Base-by-base conservation (phyloP, 176 grass and related monocot species). In the Paspalum notatum region DNA sequence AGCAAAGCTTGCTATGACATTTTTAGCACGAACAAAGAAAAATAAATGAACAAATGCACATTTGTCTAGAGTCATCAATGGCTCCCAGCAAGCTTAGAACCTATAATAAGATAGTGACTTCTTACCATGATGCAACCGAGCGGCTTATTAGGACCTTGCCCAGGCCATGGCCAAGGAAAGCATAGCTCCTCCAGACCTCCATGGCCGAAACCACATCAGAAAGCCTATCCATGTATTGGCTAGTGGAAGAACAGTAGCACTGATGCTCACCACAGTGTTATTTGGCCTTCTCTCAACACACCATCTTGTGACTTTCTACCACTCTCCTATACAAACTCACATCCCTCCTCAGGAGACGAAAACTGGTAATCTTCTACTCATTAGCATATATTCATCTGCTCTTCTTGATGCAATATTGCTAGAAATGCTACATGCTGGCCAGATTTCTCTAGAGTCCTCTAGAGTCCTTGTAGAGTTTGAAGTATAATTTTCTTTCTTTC, bases 91-190 rank as follows among this genome's bases (percentile, higher is more conserved):
- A 47, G 42, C 5, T 46, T 46, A 47, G 66, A 47, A 13, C 12
- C 1, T 18, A 45, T 12, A 20, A 11, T 12, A 68, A 14, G 41
- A 46, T 46, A 14, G 16, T 39, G 65, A 18, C 17, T 69, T 3
- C 55, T 67, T 37, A 45, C 85, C 49, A 50, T 70, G 67, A 79
- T 32, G 39, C 55, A 85, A 22, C 37, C 7, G 43, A 26, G 58
- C 13, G 44, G 43, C 65, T 12, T 24, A 45, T 12, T 24, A 45
- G 41, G 41, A 20, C 53, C 57, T 62, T 79, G 21, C 15, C 62
- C 52, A 80, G 71, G 71, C 32, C 71, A 56, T 74, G 77, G 51
- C 51, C 15, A 51, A 75, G 15, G 51, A 5, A 61, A 75, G 16
- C 62, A 15, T 8, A 59, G 20, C 59, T 58, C 20, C 42, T 60